Conservation (phyloP, 208 protist genomes). For the Wallacemonas sp. region DNA sequence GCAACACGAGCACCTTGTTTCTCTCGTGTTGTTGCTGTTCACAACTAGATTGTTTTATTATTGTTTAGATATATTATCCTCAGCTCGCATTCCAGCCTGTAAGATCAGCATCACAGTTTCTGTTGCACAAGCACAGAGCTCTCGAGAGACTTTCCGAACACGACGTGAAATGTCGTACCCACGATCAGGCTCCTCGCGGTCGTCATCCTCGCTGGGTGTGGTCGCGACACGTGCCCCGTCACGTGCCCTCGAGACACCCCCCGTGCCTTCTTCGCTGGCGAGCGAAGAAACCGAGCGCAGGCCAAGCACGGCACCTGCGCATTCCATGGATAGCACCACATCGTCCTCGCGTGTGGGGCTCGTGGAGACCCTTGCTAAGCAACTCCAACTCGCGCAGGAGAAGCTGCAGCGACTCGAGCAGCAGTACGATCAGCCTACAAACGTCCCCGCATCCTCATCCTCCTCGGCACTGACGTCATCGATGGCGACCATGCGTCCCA, state of each 20-base stretch:
- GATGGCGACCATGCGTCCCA: too few species aligned
- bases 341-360: constrained; percentile 16
- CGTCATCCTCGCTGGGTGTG: neutral
- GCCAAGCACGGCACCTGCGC: neutral
- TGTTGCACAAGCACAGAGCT: too few species aligned
- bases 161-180: constrained; percentile 2
- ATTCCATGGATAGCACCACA: neutral
- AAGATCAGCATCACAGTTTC: too few species aligned
- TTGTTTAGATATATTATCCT: too few species aligned
- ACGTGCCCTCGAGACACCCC: neutral
- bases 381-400: constrained; percentile 26
- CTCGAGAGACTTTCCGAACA: too few species aligned
- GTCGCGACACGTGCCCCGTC: neutral
- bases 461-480: constrained; percentile 27
- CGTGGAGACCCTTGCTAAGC: constrained; percentile 27
- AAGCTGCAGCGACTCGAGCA: constrained; percentile 34
- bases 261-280: neutral
- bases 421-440: constrained; percentile 31
- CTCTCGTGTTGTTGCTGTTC: too few species aligned
- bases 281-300: neutral
- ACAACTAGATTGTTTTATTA: too few species aligned
- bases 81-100: too few species aligned
- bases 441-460: constrained; percentile 14
- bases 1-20: too few species aligned
- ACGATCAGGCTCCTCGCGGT: neutral